A percentile compares a stretch with the other conserved stretches of the same genome.
Evolutionary conservation across 768 basidiomycete species (phyloP).

Genomic region (Phylloporus arenicola): DNA sequence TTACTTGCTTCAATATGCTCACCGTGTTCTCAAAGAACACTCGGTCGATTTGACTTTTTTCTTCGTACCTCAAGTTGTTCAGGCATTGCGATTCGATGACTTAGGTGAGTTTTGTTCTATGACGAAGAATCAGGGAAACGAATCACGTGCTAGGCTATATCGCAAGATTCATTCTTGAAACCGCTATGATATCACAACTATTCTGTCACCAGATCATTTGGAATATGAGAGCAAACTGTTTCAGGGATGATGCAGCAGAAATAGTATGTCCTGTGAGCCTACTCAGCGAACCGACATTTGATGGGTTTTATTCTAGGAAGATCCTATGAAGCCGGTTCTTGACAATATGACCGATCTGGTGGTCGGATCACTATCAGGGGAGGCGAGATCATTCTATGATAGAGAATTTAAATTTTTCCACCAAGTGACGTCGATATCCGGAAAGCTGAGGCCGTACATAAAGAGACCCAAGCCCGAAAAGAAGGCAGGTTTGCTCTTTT

Average conservation of each 20-base stretch:
- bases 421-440: conserved; percentile 96
- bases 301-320: conserved; percentile 51
- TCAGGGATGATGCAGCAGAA: conserved; percentile 85
- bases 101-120: conserved; percentile 49
- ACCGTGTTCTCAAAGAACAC: conserved; percentile 91
- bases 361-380: conserved; percentile 80
- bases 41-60: conserved; percentile 95
- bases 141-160: conserved; percentile 67
- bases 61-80: conserved; percentile 98
- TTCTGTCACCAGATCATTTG: conserved; percentile 99
- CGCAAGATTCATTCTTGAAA: conserved; percentile 92
- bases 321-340: conserved; percentile 94
- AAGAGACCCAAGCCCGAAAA: conserved; percentile 95
- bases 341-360: conserved; percentile 80
- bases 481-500: conserved; percentile 50
- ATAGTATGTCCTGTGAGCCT: conserved; percentile 43
- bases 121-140: not conserved
- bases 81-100: conserved; percentile 87
- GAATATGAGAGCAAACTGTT: conserved; percentile 99
- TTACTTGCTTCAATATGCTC: conserved; percentile 88
- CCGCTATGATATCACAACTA: conserved; percentile 91
- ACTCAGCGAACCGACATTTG: not conserved
- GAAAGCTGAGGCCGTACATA: conserved; percentile 94
- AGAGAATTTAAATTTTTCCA: conserved; percentile 94
- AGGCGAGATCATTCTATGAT: conserved; percentile 85